A percentile compares a stretch with the other conserved stretches of the same genome.
These are phyloP conservation scores for Malassezia dermatis DNA, from an alignment of 1,284 basidiomycete genomes.

Conservation along the genomic window DNA sequence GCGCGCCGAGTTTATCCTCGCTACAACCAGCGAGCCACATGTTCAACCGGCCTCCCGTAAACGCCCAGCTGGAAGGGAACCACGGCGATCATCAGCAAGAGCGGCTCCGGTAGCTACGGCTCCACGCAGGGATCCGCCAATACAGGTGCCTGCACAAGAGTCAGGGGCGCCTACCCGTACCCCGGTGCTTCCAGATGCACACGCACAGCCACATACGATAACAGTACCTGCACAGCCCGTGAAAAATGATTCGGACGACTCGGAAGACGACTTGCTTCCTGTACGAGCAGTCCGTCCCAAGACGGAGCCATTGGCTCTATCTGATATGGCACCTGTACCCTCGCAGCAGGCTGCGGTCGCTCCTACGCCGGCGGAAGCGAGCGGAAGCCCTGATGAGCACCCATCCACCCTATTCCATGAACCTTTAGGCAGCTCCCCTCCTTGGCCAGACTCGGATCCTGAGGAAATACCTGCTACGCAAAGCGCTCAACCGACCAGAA, in stretches of 20 bases:
- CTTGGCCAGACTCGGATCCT: background rate
- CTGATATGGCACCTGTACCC: background rate
- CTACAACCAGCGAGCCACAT: slow-evolving; percentile 19
- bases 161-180: background rate
- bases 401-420: slow-evolving; percentile 1
- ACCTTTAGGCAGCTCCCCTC: background rate
- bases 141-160: background rate
- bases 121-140: background rate
- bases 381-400: slow-evolving; percentile 8
- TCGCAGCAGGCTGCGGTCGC: background rate
- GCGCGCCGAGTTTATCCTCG: slow-evolving; percentile 27
- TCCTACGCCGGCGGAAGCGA: slow-evolving; percentile 5
- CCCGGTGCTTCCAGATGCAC: background rate
- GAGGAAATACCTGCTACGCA: slow-evolving; percentile 2
- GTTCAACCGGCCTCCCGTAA: background rate
- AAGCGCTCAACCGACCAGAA: background rate
- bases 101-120: background rate
- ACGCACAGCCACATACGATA: background rate
- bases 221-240: background rate
- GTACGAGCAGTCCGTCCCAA: slow-evolving; percentile 1
- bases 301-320: background rate
- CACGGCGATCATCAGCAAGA: background rate
- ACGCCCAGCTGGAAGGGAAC: background rate
- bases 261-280: slow-evolving; percentile 2
- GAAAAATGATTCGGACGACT: background rate